A percentile compares a stretch with the other conserved stretches of the same genome.
Conservation (phyloP, 495 filamentous ascomycete species). For the Xylaria palmicola region DNA sequence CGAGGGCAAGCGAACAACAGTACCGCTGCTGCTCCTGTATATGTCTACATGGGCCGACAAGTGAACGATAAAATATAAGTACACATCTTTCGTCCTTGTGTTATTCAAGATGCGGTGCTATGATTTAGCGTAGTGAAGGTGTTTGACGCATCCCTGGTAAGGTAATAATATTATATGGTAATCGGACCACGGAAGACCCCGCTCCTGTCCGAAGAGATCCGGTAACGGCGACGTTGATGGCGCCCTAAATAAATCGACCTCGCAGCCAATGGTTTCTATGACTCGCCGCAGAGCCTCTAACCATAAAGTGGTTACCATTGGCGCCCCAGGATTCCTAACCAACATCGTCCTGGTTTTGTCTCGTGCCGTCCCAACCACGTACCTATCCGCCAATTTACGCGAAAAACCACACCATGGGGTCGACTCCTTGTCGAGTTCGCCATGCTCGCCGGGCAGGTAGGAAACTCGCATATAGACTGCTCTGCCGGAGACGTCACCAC, state of each 20-base stretch:
- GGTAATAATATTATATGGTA: not conserved
- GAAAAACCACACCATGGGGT: conserved; percentile 19
- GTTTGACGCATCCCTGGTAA: too few relatives aligned
- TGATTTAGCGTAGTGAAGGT: not conserved
- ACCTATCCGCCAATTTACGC: not conserved
- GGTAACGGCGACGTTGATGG: conserved; percentile 7
- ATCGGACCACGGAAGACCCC: not conserved
- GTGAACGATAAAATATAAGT: not conserved
- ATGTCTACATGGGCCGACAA: not conserved
- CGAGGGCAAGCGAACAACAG: too few relatives aligned
- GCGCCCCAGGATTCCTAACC: too few relatives aligned
- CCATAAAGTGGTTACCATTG: too few relatives aligned
- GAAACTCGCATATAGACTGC: too few relatives aligned
- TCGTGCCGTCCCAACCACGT: not conserved
- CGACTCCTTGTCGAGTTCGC: conserved; percentile 23
- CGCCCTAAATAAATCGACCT: not conserved
- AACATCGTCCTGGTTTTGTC: too few relatives aligned
- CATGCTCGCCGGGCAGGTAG: conserved; percentile 32
- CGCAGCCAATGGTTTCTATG: not conserved
- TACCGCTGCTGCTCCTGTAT: too few relatives aligned
- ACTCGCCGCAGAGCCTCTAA: too few relatives aligned
- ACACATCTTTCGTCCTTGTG: not conserved
- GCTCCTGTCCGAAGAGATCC: not conserved
- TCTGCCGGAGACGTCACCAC: too few relatives aligned
- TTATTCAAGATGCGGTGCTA: not conserved